A percentile compares a stretch with the other conserved stretches of the same genome.
Conservation (phyloP, 352 stramenopile genomes). For the Phytopythium chamaehyphon region DNA sequence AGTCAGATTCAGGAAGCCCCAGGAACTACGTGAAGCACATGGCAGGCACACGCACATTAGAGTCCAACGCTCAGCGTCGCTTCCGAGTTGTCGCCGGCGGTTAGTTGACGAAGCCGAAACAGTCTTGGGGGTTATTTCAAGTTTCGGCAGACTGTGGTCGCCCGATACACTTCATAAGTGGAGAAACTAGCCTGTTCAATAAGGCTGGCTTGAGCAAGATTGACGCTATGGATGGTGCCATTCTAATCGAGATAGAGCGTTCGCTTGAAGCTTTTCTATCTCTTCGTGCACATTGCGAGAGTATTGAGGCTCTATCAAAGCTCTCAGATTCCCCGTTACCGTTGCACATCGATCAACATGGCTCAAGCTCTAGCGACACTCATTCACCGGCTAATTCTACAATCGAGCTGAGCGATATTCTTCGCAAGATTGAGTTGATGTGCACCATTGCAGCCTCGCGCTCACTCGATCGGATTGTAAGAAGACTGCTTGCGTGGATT, state of each 20-base stretch:
- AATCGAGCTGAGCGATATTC: slow-evolving; percentile 13
- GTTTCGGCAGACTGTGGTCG: neutral
- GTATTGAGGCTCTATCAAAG: neutral
- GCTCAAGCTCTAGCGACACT: neutral
- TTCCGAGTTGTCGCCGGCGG: slow-evolving; percentile 3
- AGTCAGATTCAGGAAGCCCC: neutral
- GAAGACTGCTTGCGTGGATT: slow-evolving; percentile 35
- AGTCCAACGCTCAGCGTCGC: neutral
- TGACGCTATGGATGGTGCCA: slow-evolving; percentile 1
- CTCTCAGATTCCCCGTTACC: neutral
- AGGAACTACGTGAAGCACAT: neutral
- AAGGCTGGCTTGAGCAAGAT: neutral
- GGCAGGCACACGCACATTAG: neutral
- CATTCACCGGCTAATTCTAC: neutral
- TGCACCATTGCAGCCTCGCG: slow-evolving; percentile 11
- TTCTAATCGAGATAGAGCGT: slow-evolving; percentile 43
- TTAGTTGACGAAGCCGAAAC: neutral
- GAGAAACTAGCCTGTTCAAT: neutral
- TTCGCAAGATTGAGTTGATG: slow-evolving; percentile 30
- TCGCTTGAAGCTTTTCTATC: slow-evolving; percentile 60
- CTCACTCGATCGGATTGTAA: slow-evolving; percentile 9
- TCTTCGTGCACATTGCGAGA: slow-evolving; percentile 20
- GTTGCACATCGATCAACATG: neutral
- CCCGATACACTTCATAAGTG: neutral
- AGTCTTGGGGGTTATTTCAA: slow-evolving; percentile 1